Conservation (phyloP, 805 yeast species). For the Candida anglica region DNA sequence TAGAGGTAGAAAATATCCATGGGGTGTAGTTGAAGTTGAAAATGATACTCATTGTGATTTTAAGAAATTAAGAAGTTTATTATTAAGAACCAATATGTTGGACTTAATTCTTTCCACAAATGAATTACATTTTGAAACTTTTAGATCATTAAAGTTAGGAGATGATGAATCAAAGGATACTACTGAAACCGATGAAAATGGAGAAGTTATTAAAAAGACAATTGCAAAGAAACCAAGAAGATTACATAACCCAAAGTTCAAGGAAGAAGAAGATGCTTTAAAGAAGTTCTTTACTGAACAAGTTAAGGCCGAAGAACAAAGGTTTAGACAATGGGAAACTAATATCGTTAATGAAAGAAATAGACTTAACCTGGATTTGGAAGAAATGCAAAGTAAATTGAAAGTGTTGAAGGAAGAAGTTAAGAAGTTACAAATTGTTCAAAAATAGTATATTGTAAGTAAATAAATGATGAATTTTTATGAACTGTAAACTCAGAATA, state of each 20-base stretch:
- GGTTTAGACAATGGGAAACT: slow-evolving; percentile 98
- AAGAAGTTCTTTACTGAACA: slow-evolving; percentile 95
- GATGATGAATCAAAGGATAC: slow-evolving; percentile 26
- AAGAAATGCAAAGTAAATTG: slow-evolving; percentile 76
- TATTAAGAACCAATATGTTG: slow-evolving; percentile 79
- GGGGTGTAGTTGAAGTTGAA: slow-evolving; percentile 89
- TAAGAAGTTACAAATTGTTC: slow-evolving; percentile 46
- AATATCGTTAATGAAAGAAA: slow-evolving; percentile 93
- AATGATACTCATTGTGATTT: slow-evolving; percentile 84
- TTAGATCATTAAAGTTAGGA: slow-evolving; percentile 68
- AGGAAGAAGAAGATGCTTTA: slow-evolving; percentile 92
- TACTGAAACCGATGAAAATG: slow-evolving; percentile 18
- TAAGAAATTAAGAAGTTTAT: slow-evolving; percentile 70
- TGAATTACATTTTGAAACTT: slow-evolving; percentile 76
- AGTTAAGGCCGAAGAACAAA: slow-evolving; percentile 90
- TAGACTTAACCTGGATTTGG: slow-evolving; percentile 89
- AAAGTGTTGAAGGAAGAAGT: slow-evolving; percentile 75
- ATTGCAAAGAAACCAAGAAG: slow-evolving; percentile 49
- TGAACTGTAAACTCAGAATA: background rate
- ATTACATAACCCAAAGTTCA: slow-evolving; percentile 79
- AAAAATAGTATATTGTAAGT: slow-evolving; percentile 14
- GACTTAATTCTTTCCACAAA: slow-evolving; percentile 78
- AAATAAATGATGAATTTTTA: no score
- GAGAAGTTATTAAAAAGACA: slow-evolving; percentile 25
- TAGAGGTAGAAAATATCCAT: slow-evolving; percentile 81